These are phyloP conservation scores for Amanita pseudoporphyria DNA, from an alignment of 768 basidiomycete species.

Conservation along the genomic window DNA sequence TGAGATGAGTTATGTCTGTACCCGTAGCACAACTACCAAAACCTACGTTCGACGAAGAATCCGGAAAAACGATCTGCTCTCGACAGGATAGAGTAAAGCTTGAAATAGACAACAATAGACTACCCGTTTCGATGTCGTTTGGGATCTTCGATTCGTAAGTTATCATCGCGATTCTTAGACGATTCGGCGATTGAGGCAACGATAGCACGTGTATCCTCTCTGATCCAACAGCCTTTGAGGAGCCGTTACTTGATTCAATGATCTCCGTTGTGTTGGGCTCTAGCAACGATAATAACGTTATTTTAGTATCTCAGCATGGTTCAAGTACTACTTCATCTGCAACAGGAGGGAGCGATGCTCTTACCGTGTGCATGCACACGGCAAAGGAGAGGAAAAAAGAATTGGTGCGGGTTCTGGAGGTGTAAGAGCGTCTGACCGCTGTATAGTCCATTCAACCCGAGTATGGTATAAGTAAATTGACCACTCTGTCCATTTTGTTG, in stretches of 20 bases:
- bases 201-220: conserved; percentile 55
- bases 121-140: conserved; percentile 52
- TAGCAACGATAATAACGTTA: conserved; percentile 26
- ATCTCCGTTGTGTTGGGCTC: conserved; percentile 55
- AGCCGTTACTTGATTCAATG: conserved; percentile 69
- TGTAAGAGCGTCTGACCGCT: not conserved
- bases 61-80: conserved; percentile 53
- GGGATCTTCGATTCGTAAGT: conserved; percentile 78
- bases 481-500: not conserved
- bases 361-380: conserved; percentile 28
- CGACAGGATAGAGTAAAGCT: conserved; percentile 36
- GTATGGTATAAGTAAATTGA: too few relatives aligned
- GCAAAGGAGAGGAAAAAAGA: conserved; percentile 19
- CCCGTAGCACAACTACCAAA: conserved; percentile 59
- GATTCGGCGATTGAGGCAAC: not conserved
- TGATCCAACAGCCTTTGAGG: conserved; percentile 89
- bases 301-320: conserved; percentile 49
- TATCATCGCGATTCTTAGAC: not conserved
- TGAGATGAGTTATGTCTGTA: not conserved
- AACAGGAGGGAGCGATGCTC: conserved; percentile 17
- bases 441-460: too few relatives aligned
- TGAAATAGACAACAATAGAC: conserved; percentile 23
- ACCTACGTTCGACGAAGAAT: conserved; percentile 62
- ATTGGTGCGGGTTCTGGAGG: conserved; percentile 1
- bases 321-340: conserved; percentile 18